Percentiles rank a stretch among this genome's conserved stretches.
These are phyloP conservation scores for Hypoxylon lenormandii DNA, from an alignment of 495 filamentous ascomycete species.

Conservation along the genomic window DNA sequence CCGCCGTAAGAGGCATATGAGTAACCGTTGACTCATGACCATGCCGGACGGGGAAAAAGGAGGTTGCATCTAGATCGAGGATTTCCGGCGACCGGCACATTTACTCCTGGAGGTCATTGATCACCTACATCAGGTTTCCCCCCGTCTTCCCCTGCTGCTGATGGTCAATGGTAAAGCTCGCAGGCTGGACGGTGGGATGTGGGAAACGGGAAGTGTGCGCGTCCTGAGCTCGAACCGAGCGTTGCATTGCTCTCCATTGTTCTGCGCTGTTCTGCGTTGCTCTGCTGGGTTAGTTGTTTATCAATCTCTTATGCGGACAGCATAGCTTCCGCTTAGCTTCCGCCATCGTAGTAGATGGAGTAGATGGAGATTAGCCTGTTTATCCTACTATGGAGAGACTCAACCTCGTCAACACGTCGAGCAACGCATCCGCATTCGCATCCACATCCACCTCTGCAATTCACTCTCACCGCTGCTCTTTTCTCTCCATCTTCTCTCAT, in stretches of 20 bases:
- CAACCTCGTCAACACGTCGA: conserved; percentile 32
- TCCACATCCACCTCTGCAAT: conserved; percentile 26
- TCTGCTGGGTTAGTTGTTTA: no score
- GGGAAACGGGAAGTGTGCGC: no score
- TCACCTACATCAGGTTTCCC: conserved; percentile 11
- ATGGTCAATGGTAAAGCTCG: no score
- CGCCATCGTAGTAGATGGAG: conserved; percentile 40
- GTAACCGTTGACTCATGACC: conserved; percentile 32
- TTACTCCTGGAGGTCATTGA: conserved; percentile 14
- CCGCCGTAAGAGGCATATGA: conserved; percentile 15
- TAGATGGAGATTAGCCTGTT: conserved; percentile 48
- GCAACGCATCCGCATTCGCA: background rate
- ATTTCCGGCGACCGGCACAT: conserved; percentile 32
- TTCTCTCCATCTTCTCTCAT: background rate
- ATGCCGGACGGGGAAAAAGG: conserved; percentile 4
- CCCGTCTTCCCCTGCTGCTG: no score
- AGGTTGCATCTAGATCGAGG: conserved; percentile 29
- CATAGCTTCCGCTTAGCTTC: conserved; percentile 16
- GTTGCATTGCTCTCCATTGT: no score
- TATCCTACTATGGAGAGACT: conserved; percentile 27
- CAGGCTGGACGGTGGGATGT: no score
- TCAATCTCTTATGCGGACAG: no score
- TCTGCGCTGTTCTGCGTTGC: no score
- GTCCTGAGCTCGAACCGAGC: no score
- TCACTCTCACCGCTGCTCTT: conserved; percentile 33